Conservation (phyloP, 1,284 basidiomycete genomes). For the Volvariella volvacea region DNA sequence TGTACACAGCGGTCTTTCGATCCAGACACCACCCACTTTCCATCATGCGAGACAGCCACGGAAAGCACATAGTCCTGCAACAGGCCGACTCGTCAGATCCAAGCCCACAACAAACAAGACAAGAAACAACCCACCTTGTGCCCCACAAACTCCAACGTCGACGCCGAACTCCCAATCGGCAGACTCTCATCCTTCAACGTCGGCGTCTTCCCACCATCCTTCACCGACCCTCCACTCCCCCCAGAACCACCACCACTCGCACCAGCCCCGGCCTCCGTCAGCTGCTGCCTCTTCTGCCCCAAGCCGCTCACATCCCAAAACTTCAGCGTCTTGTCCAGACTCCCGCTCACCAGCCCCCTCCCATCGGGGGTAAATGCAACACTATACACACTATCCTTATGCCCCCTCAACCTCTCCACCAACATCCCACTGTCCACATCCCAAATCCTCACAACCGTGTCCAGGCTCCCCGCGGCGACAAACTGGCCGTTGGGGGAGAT, state of each 20-base stretch:
- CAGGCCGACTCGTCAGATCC: slow-evolving; percentile 33
- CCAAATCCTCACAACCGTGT: slow-evolving; percentile 87
- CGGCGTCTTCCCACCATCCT: slow-evolving; percentile 79
- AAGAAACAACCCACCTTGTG: slow-evolving; percentile 62
- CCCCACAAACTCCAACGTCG: slow-evolving; percentile 83
- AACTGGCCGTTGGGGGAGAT: slow-evolving; percentile 80
- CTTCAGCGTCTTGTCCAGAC: slow-evolving; percentile 85
- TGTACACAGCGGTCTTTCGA: slow-evolving; percentile 76
- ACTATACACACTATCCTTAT: slow-evolving; percentile 84
- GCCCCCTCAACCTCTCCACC: slow-evolving; percentile 77
- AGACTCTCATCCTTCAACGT: slow-evolving; percentile 88
- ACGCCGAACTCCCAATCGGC: slow-evolving; percentile 83
- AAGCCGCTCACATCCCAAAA: slow-evolving; percentile 68
- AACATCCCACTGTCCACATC: slow-evolving; percentile 70
- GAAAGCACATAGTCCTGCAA: slow-evolving; percentile 29
- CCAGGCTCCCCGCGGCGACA: slow-evolving; percentile 86
- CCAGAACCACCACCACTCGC: slow-evolving; percentile 8
- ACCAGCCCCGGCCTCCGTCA: no score
- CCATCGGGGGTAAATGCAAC: slow-evolving; percentile 89
- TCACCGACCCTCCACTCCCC: slow-evolving; percentile 30
- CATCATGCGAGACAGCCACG: slow-evolving; percentile 7
- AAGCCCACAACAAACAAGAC: slow-evolving; percentile 1
- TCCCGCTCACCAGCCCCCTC: slow-evolving; percentile 77
- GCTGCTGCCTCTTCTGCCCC: no score
- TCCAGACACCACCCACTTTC: slow-evolving; percentile 52